phyloP scores from a whole-genome alignment of 768 basidiomycete species.

The Pulveroboletus sp. region DNA sequence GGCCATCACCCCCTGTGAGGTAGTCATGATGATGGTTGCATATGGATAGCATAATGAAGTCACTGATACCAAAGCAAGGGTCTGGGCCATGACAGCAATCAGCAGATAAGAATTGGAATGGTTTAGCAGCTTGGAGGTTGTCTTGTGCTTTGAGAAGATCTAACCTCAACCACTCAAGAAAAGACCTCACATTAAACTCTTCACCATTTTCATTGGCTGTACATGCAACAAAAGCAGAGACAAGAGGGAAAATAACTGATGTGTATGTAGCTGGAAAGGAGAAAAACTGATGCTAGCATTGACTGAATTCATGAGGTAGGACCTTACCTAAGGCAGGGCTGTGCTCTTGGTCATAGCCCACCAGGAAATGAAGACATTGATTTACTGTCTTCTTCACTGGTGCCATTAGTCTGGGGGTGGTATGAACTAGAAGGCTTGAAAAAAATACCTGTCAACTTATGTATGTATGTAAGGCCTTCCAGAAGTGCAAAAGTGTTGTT shows the following conservation, averaged over 20 bases:
- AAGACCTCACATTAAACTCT: not conserved
- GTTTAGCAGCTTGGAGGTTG: not conserved
- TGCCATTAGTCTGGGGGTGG: conserved; percentile 28
- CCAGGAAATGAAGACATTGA: conserved; percentile 7
- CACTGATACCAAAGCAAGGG: not conserved
- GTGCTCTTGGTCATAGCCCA: conserved; percentile 1
- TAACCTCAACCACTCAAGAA: not conserved
- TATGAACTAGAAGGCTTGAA: conserved; percentile 23
- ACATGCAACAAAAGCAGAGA: conserved; percentile 22
- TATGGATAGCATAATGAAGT: not conserved
- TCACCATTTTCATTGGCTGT: no score
- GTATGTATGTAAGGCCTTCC: conserved; percentile 17
- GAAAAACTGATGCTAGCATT: conserved; percentile 32
- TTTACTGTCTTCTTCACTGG: conserved; percentile 20
- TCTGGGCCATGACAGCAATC: not conserved
- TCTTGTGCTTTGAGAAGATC: not conserved
- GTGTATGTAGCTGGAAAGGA: conserved; percentile 30
- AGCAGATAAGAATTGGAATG: no score
- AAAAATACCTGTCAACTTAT: conserved; percentile 6
- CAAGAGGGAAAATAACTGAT: conserved; percentile 17
- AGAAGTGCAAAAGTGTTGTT: no score
- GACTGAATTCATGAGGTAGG: conserved; percentile 32
- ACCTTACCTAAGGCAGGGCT: conserved; percentile 26
- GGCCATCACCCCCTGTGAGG: not conserved
- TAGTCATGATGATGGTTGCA: not conserved